Conservation (phyloP, 2,329 filamentous ascomycete species). For the Sordariomycetes sp. region DNA sequence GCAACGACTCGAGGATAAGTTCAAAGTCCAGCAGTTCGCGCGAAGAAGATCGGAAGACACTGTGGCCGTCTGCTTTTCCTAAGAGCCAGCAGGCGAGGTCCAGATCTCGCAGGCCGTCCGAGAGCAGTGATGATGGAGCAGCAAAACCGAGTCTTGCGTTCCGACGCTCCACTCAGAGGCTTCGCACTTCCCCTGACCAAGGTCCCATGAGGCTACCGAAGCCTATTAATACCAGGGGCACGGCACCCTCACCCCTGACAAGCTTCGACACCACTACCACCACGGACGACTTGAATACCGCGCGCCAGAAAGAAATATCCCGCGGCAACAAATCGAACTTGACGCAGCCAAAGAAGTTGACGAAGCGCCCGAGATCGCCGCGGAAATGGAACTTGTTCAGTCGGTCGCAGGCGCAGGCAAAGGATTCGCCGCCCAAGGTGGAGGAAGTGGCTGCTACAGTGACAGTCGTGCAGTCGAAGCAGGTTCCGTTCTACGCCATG, state of each 20-base stretch:
- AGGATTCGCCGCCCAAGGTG: conserved; percentile 24
- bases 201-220: conserved; percentile 39
- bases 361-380: conserved; percentile 43
- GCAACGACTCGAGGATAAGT: conserved; percentile 28
- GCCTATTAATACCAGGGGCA: conserved; percentile 36
- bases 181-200: conserved; percentile 23
- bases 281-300: conserved; percentile 14
- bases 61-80: conserved; percentile 45
- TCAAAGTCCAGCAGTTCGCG: conserved; percentile 28
- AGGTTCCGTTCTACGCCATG: conserved; percentile 50
- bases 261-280: conserved; percentile 47
- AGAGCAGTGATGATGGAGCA: conserved; percentile 42
- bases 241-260: conserved; percentile 36
- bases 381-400: conserved; percentile 56
- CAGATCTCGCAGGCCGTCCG: conserved; percentile 32
- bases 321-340: conserved; percentile 16
- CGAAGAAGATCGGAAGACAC: conserved; percentile 28
- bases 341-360: conserved; percentile 37
- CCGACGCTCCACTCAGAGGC: conserved; percentile 41
- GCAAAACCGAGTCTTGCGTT: conserved; percentile 42
- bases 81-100: conserved; percentile 15
- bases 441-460: conserved; percentile 33
- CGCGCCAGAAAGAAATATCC: conserved; percentile 24
- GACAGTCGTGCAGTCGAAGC: conserved; percentile 36
- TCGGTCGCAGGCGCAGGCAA: conserved; percentile 35